These are phyloP conservation scores for Nadsonia commutata DNA, from an alignment of 1,139 yeast species.

Conservation along the genomic window DNA sequence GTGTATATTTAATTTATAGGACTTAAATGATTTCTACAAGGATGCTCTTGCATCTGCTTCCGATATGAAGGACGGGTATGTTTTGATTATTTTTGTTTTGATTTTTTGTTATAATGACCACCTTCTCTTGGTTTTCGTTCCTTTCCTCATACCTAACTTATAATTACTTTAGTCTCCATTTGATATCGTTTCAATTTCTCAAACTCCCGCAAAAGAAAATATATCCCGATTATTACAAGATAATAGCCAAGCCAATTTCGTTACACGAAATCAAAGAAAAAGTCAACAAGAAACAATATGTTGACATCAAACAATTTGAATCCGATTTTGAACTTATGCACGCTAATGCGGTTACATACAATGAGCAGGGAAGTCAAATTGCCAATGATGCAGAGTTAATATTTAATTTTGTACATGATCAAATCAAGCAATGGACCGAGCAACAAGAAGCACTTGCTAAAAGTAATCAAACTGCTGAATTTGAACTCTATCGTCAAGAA, in stretches of 20 bases:
- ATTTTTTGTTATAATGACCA: too few relatives aligned
- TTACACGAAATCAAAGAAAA: slow-evolving; percentile 49
- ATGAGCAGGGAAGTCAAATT: slow-evolving; percentile 70
- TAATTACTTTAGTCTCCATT: not conserved
- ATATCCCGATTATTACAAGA: slow-evolving; percentile 68
- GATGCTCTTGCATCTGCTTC: not conserved
- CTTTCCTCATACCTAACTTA: not conserved
- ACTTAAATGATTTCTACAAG: not conserved
- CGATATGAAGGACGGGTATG: not conserved
- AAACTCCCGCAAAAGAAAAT: slow-evolving; percentile 58
- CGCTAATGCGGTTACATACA: slow-evolving; percentile 61
- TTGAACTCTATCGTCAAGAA: slow-evolving; percentile 5
- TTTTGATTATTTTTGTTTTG: not conserved
- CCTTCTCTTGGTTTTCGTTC: not conserved
- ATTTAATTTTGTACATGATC: slow-evolving; percentile 34
- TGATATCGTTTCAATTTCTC: slow-evolving; percentile 38
- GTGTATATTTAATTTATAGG: not conserved
- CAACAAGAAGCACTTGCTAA: slow-evolving; percentile 5
- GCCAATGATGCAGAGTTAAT: slow-evolving; percentile 53
- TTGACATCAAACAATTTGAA: slow-evolving; percentile 39
- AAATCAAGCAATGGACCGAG: slow-evolving; percentile 15
- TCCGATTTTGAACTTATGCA: slow-evolving; percentile 62
- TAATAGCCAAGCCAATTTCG: slow-evolving; percentile 52
- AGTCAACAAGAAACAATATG: slow-evolving; percentile 36
- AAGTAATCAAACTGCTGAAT: slow-evolving; percentile 1